Evolutionary conservation across 768 basidiomycete genomes (phyloP).

Genomic region (Stropharia rugosoannulata): DNA sequence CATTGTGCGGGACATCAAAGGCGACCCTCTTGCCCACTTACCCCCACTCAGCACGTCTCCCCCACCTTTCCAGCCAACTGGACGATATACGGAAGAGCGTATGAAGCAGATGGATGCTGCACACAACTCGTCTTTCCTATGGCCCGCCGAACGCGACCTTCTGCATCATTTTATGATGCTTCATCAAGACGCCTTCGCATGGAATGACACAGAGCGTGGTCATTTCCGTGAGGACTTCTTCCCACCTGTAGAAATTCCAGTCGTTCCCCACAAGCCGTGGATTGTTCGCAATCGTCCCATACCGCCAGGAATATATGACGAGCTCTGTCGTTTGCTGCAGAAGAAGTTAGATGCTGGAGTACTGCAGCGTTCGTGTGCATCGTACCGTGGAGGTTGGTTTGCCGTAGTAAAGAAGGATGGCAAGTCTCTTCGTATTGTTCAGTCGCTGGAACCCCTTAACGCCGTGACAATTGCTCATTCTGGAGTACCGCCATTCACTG

Average conservation of each 20-base stretch:
- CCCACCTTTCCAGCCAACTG: slow-evolving; percentile 16
- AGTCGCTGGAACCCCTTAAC: slow-evolving; percentile 37
- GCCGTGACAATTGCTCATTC: slow-evolving; percentile 30
- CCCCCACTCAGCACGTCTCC: slow-evolving; percentile 20
- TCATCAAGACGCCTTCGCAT: slow-evolving; percentile 19
- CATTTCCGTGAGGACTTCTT: slow-evolving; percentile 32
- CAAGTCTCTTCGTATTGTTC: slow-evolving; percentile 29
- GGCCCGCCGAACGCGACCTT: slow-evolving; percentile 27
- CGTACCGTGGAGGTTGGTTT: slow-evolving; percentile 41
- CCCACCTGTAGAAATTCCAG: slow-evolving; percentile 29
- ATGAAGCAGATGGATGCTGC: slow-evolving; percentile 15
- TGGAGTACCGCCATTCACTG: slow-evolving; percentile 24
- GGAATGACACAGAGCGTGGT: slow-evolving; percentile 33
- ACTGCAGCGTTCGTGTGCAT: slow-evolving; percentile 37
- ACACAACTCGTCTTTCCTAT: slow-evolving; percentile 17
- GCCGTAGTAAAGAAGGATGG: slow-evolving; percentile 32
- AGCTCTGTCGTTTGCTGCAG: slow-evolving; percentile 29
- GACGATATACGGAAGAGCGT: slow-evolving; percentile 22
- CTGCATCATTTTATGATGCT: slow-evolving; percentile 31
- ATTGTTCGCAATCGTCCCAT: slow-evolving; percentile 29
- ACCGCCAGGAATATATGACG: slow-evolving; percentile 26
- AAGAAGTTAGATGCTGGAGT: slow-evolving; percentile 36
- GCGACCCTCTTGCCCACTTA: slow-evolving; percentile 25
- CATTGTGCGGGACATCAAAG: slow-evolving; percentile 25
- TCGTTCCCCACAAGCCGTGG: slow-evolving; percentile 31